Evolutionary conservation across 441 rosid genomes (phyloP), one percentile per base, ranked within the genome.

Genomic region (Pelargonium myrrhifolium): DNA sequence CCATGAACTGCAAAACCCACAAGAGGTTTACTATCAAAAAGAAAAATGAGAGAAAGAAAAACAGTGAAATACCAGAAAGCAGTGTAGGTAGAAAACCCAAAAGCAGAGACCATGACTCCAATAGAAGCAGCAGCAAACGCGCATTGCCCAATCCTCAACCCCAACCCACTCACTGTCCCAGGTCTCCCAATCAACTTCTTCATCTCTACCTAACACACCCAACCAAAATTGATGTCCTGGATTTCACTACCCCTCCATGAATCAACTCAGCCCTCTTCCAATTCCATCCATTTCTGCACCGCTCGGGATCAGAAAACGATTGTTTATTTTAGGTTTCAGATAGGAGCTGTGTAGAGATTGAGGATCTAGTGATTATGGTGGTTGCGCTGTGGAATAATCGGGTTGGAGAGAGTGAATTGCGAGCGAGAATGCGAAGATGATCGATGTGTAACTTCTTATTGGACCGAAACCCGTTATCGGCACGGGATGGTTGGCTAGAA

Each of bases 171-270:
- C 70, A 78, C 71, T 21, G 95, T 80, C 66, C 98, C 98, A 1
- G 98, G 98, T 55, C 98, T 84, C 67, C 98, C 98, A 17, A 87
- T 45, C 67, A 88, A 49, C 77, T 85, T 86, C 88, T 89, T 92
- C 98, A 92, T 92, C 65, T 67, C 74, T n/a, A n/a, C n/a, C n/a
- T n/a, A n/a, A n/a, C n/a, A n/a, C n/a, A n/a, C n/a, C n/a, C n/a
- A n/a, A n/a, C n/a, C n/a, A n/a, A 47, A 47, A 47, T 47, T 3
- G 17, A 47, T 47, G 55, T 18, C 55, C 55, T 47, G n/a, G 55
- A 47, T 8, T 47, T 12, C 15, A 14, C 17, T 6, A 1, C 15
- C 55, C 15, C 55, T 47, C 55, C 55, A 4, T 6, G 6, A 18
- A 47, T 47, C 55, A 47, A 47, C 3, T 47, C 55, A 14, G n/a